These are phyloP conservation scores for Cichorium intybus DNA, from an alignment of 140 eudicot genomes.

Conservation along the genomic window DNA sequence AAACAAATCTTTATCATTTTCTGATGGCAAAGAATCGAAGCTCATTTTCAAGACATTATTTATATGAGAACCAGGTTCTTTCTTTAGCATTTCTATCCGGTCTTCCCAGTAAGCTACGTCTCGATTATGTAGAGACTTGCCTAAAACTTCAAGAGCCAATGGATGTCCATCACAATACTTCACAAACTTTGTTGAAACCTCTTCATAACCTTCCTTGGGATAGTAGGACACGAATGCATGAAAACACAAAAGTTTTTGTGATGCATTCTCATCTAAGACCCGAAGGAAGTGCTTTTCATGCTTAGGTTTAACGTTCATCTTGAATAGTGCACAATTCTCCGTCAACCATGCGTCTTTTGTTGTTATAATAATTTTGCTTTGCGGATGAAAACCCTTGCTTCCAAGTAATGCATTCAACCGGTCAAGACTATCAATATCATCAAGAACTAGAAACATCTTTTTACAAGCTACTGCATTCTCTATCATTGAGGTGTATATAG, in stretches of 20 bases:
- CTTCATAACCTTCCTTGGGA: neutral
- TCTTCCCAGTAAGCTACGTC: neutral
- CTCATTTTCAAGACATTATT: no score
- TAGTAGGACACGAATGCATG: neutral
- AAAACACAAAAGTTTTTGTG: neutral
- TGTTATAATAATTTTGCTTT: no score
- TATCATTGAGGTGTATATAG: no score
- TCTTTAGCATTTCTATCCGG: neutral
- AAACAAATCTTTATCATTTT: neutral
- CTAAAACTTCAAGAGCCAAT: slow-evolving; percentile 1
- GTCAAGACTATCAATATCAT: no score
- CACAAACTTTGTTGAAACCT: neutral
- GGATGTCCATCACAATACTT: no score
- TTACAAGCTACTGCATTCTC: no score
- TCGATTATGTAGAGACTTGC: neutral
- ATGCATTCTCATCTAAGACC: neutral
- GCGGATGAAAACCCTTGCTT: no score
- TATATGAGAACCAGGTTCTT: neutral
- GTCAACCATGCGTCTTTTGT: no score
- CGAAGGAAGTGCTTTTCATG: neutral
- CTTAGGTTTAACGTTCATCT: neutral
- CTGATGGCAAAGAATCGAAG: neutral
- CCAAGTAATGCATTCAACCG: no score
- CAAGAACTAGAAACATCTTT: no score
- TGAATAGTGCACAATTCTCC: neutral